These are phyloP conservation scores for Monilinia aucupariae DNA, from an alignment of 2,329 filamentous ascomycete genomes.

Conservation along the genomic window DNA sequence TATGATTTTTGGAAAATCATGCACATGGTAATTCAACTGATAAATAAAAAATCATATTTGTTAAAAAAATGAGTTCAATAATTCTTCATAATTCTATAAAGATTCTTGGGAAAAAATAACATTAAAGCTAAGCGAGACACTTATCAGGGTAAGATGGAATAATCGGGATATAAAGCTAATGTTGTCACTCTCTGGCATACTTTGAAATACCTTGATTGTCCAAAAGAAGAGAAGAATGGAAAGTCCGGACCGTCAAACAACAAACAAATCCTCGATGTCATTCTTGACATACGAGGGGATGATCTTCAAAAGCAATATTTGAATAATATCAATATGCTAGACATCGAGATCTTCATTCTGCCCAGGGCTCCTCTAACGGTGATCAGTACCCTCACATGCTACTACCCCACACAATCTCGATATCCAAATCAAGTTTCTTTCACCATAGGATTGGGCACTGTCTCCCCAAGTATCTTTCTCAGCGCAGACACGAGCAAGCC, in stretches of 20 bases:
- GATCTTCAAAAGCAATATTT: background rate
- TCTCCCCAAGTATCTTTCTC: background rate
- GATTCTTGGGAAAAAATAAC: too few species aligned
- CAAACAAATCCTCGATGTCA: background rate
- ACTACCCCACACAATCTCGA: background rate
- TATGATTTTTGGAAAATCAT: too few species aligned
- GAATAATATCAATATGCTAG: background rate
- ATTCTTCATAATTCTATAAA: too few species aligned
- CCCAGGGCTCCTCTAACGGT: background rate
- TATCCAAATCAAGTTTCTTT: background rate
- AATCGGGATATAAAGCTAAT: background rate
- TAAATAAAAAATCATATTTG: too few species aligned
- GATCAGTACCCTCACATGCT: background rate
- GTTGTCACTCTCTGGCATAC: conserved; percentile 3
- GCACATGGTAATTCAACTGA: too few species aligned
- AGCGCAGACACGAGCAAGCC: background rate
- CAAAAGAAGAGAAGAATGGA: background rate
- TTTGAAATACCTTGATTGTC: background rate
- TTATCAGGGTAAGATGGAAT: too few species aligned
- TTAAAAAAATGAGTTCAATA: too few species aligned
- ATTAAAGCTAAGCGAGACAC: too few species aligned
- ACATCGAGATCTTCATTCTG: conserved; percentile 5
- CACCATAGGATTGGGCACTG: background rate
- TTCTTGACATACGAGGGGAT: background rate
- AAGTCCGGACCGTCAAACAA: background rate